Evolutionary conservation across 179 eudicot genomes (phyloP).

Genomic region (Actinidia chinensis): DNA sequence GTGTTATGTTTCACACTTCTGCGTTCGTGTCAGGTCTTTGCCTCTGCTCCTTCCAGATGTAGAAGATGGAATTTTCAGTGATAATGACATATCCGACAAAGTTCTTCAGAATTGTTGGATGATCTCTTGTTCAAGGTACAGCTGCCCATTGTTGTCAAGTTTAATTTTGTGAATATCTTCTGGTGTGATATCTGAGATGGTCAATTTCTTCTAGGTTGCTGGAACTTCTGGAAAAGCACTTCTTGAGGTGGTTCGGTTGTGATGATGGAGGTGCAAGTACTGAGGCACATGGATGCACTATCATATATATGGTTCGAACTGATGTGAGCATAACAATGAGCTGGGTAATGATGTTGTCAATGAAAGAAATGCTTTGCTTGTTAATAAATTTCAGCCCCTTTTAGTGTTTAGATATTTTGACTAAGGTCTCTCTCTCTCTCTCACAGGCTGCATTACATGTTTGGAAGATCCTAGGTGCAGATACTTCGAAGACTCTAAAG

Average conservation of each 20-base stretch:
- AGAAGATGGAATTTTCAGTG: slow-evolving; percentile 98
- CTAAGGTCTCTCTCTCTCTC: slow-evolving; percentile 13
- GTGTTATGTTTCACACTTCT: neutral
- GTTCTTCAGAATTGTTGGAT: slow-evolving; percentile 94
- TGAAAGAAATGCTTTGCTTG: neutral
- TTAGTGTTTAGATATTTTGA: neutral
- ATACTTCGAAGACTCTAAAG: slow-evolving; percentile 94
- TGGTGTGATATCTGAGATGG: slow-evolving; percentile 1
- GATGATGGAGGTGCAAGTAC: slow-evolving; percentile 99
- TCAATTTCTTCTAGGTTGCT: slow-evolving; percentile 62
- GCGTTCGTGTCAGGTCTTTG: slow-evolving; percentile 54
- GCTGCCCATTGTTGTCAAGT: neutral
- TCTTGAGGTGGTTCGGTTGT: slow-evolving; percentile 90
- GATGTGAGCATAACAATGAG: slow-evolving; percentile 94
- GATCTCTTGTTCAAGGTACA: slow-evolving; percentile 93
- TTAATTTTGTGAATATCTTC: slow-evolving; percentile 10
- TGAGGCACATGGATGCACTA: slow-evolving; percentile 99
- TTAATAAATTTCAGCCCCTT: neutral
- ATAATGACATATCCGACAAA: slow-evolving; percentile 96
- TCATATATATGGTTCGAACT: slow-evolving; percentile 92
- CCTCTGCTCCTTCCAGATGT: slow-evolving; percentile 98
- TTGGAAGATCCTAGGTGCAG: slow-evolving; percentile 96
- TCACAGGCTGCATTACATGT: slow-evolving; percentile 95
- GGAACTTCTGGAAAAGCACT: slow-evolving; percentile 99
- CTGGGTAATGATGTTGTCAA: slow-evolving; percentile 53